Base-by-base conservation (phyloP, 2,329 filamentous ascomycete genomes). In the Alternaria triticimaculans region DNA sequence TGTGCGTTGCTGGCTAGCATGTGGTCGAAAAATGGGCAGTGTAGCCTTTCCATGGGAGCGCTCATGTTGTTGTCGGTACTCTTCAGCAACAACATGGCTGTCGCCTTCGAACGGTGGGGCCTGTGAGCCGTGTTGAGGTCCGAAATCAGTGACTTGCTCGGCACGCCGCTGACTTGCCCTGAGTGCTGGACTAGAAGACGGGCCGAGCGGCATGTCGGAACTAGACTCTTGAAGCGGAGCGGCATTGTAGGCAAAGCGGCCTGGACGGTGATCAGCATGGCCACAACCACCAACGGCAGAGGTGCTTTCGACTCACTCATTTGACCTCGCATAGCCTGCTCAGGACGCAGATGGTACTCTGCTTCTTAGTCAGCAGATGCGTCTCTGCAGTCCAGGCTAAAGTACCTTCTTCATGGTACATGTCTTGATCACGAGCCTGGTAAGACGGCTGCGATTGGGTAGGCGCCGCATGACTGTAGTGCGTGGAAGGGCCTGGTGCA, bases 131-230 rank as follows among this genome's bases (percentile, higher is more conserved):
- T 21, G 56, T 28, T 60, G 51, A 10, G 48, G 46, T 6, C 9
- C 25, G 23, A 6, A 10, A 2, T 50, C 2, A 9, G 43, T 45
- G 25, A 28, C 25, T 4, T 73, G 59, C 11, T 64, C 60, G 6
- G 55, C 59, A 56, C 69, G 72, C 41, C 80, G 70, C 60, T 77
- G 78, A 30, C 76, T 74, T 15, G 81, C 81, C 44, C 66, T 75
- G 51, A 81, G 75, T 3, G 79, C 75, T 30, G 82, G 82, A 64
- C 82, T 84, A 3, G 82, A 84, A 14, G 77, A 78, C 41, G 44
- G 68, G 58, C 58, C 64, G 49, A 66, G 59, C 18, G 51, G 78
- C 58, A 46, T 28, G 55, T 78, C 75, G 4, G 80, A 80, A 64
- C 78, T 81, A 2, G 71, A 49, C 15, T 72, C 67, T 11, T 64